Evolutionary conservation across 768 basidiomycete species (phyloP), one percentile per base, ranked within the genome.

Genomic region (Filobasidium wieringae): DNA sequence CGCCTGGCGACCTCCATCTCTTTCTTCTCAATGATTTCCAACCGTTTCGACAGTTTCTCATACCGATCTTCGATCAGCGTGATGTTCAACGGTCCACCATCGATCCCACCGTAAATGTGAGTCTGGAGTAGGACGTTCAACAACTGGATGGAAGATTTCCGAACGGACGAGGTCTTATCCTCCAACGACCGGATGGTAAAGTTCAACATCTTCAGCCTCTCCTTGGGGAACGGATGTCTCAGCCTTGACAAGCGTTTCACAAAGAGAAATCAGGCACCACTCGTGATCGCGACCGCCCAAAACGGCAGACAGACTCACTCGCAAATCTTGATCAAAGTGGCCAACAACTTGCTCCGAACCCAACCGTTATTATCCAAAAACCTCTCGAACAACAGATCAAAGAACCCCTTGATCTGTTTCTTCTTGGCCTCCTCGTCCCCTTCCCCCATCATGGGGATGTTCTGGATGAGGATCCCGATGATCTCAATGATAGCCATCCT

Each of bases 401-500:
- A 95, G 34, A 92, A 80, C 0, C 79, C 79, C 59, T 81, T 81
- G 69, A 95, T 81, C 68, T 91, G 84, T 66, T 74, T 72, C 55
- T 72, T 73, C 64, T 71, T 70, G 58, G 87, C 87, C 70, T 84
- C 74, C 36, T 71, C 71, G 62, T 74, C 73, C 5, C 68, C 70
- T 53, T 78, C 71, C 75, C 66, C 80, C 2, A 81, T 79, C 19
- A 74, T 68, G 0, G 86, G 82, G 12, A 96, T 80, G 63, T 96
- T 88, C 41, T 79, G 78, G 68, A 97, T 89, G 60, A 97, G 81
- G 58, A 79, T 77, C 5, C 88, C 89, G 37, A 97, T 82, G 57
- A 92, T 80, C 70, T 97, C 93, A 51, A 99, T 81, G 56, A 99
- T 79, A 1, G 90, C 88, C 77, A 90, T 86, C 39, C 95, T 88